Conservation (phyloP, 2,329 filamentous ascomycete species). For the Tolypocladium nubicola region DNA sequence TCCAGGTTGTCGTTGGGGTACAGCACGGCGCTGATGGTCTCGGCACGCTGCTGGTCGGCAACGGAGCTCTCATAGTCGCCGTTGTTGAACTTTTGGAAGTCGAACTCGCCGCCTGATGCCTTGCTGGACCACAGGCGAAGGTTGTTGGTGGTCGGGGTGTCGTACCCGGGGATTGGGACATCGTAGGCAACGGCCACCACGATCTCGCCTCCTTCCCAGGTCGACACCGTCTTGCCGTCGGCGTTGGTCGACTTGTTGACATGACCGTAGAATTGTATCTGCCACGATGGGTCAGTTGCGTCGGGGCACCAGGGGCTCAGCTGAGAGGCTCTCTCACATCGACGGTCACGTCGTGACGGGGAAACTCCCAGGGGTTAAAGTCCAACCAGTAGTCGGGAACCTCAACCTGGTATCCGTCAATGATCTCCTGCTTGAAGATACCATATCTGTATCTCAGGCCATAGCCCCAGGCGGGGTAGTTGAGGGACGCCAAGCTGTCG, state of each 20-base stretch:
- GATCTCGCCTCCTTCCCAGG: slow-evolving; percentile 89
- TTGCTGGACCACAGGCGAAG: slow-evolving; percentile 96
- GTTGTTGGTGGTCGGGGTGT: slow-evolving; percentile 89
- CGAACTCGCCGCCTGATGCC: slow-evolving; percentile 91
- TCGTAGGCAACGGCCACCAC: slow-evolving; percentile 92
- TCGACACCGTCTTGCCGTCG: slow-evolving; percentile 60
- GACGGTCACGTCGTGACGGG: slow-evolving; percentile 86
- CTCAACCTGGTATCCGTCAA: slow-evolving; percentile 95
- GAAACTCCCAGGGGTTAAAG: slow-evolving; percentile 99
- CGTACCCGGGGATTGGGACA: slow-evolving; percentile 82
- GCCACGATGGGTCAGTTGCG: not conserved
- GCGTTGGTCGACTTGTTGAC: slow-evolving; percentile 68
- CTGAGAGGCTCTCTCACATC: slow-evolving; percentile 42
- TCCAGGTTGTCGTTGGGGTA: slow-evolving; percentile 98
- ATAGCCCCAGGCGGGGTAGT: slow-evolving; percentile 96
- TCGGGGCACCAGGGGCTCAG: not conserved
- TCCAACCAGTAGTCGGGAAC: slow-evolving; percentile 99
- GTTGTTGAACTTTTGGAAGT: slow-evolving; percentile 99
- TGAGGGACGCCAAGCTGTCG: slow-evolving; percentile 87
- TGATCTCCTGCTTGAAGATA: slow-evolving; percentile 99
- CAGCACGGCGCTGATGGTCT: slow-evolving; percentile 94
- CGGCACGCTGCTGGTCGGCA: slow-evolving; percentile 95
- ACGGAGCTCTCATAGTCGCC: slow-evolving; percentile 98
- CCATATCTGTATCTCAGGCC: slow-evolving; percentile 90
- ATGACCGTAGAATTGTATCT: slow-evolving; percentile 88